These are phyloP conservation scores for Pleurotus platypus DNA, from an alignment of 768 basidiomycete species.

Conservation along the genomic window DNA sequence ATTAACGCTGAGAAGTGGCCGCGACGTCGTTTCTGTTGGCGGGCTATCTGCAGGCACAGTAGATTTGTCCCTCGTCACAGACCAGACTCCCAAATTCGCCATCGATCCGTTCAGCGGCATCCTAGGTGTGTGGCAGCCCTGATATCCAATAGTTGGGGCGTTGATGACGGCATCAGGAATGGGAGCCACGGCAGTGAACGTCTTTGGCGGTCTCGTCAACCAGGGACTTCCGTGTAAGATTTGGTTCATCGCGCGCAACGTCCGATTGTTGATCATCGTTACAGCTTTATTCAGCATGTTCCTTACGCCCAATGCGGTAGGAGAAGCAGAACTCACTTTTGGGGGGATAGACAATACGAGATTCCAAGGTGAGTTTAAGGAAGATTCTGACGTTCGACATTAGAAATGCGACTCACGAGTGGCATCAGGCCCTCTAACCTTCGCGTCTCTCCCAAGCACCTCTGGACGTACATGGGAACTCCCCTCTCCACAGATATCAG, in stretches of 20 bases:
- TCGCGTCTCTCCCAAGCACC: constrained; percentile 34
- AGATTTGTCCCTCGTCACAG: constrained; percentile 46
- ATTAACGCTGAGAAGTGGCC: constrained; percentile 40
- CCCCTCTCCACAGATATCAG: constrained; percentile 38
- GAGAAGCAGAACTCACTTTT: constrained; percentile 49
- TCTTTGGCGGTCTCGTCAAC: constrained; percentile 42
- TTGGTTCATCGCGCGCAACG: no score
- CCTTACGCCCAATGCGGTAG: constrained; percentile 42
- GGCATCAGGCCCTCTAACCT: constrained; percentile 35
- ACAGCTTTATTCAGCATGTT: constrained; percentile 49
- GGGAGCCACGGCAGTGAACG: constrained; percentile 45
- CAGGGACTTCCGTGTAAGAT: constrained; percentile 48
- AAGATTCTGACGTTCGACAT: constrained; percentile 4
- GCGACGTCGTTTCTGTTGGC: constrained; percentile 48
- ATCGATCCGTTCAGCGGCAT: constrained; percentile 57
- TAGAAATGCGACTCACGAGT: constrained; percentile 5
- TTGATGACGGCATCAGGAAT: constrained; percentile 34
- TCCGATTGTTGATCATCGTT: not conserved
- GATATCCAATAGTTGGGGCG: not conserved
- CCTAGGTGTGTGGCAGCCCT: constrained; percentile 30
- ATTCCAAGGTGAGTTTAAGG: constrained; percentile 33
- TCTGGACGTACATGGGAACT: constrained; percentile 41
- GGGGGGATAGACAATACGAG: constrained; percentile 52
- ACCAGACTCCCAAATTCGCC: constrained; percentile 48
- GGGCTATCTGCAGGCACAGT: constrained; percentile 34